Percentiles rank a stretch among this genome's conserved stretches.
phyloP scores from a whole-genome alignment of 768 basidiomycete genomes.

The Leccinum fibrillosum region DNA sequence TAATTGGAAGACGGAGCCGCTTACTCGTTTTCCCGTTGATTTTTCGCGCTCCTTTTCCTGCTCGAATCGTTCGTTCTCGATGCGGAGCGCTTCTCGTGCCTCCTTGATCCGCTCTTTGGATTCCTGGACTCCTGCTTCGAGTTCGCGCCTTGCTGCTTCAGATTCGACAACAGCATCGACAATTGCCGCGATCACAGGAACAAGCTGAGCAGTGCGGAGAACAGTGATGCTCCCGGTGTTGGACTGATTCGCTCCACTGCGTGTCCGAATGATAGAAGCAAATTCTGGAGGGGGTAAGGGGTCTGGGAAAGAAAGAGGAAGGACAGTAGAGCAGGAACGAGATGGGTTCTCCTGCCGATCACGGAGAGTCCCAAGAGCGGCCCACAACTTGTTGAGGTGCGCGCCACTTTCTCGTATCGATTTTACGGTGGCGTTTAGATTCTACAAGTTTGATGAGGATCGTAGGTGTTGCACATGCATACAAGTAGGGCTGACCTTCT shows the following conservation, averaged over 20 bases:
- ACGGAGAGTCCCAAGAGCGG: conserved; percentile 47
- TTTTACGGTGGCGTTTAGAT: conserved; percentile 39
- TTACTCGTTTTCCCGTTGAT: conserved; percentile 36
- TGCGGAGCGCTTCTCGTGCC: conserved; percentile 44
- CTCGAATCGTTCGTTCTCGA: conserved; percentile 31
- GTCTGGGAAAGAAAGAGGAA: conserved; percentile 46
- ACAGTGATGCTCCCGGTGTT: conserved; percentile 31
- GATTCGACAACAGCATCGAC: conserved; percentile 50
- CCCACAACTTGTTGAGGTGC: conserved; percentile 65
- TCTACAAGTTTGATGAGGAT: conserved; percentile 7
- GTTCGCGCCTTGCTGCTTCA: conserved; percentile 48
- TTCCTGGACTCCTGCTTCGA: conserved; percentile 57
- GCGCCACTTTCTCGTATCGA: conserved; percentile 51
- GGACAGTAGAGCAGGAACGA: conserved; percentile 9
- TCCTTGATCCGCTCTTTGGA: conserved; percentile 52
- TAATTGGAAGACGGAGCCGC: not conserved
- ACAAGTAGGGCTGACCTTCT: conserved; percentile 20
- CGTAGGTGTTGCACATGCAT: not conserved
- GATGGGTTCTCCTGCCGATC: conserved; percentile 26
- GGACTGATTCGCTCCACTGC: conserved; percentile 37
- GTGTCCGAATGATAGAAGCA: conserved; percentile 41
- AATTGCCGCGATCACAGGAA: conserved; percentile 63
- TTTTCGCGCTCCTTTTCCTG: conserved; percentile 50
- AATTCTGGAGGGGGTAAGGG: conserved; percentile 54
- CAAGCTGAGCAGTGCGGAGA: conserved; percentile 53